Percentiles rank a stretch among this genome's conserved stretches.
Conservation (phyloP, 2,329 filamentous ascomycete species). For the Laburnicola sp. region DNA sequence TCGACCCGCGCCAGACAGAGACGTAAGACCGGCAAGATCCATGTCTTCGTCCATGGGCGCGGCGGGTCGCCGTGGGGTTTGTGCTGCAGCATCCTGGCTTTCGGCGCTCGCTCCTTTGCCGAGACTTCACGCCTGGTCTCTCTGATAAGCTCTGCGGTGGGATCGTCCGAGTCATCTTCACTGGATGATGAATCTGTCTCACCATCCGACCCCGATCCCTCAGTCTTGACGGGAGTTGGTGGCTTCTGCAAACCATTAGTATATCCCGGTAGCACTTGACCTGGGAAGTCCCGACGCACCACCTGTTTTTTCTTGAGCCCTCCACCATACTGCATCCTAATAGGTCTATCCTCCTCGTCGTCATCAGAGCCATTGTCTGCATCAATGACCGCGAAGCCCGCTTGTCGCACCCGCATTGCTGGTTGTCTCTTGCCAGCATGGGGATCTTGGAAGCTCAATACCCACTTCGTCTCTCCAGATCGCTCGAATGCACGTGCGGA, state of each 20-base stretch:
- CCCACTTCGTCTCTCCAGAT: conserved; percentile 74
- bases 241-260: conserved; percentile 28
- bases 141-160: conserved; percentile 50
- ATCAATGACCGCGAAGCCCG: conserved; percentile 60
- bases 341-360: conserved; percentile 32
- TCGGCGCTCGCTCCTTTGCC: conserved; percentile 48
- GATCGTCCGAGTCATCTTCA: conserved; percentile 49
- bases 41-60: conserved; percentile 67
- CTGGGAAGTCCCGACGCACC: conserved; percentile 14
- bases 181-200: conserved; percentile 40
- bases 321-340: conserved; percentile 56
- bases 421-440: conserved; percentile 47
- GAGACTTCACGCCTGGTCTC: conserved; percentile 51
- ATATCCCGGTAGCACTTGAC: neutral
- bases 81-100: conserved; percentile 56
- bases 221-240: conserved; percentile 22
- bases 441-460: conserved; percentile 61
- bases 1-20: conserved; percentile 59
- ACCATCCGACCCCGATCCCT: conserved; percentile 30
- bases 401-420: conserved; percentile 59
- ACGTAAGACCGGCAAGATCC: conserved; percentile 63
- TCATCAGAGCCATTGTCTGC: conserved; percentile 43
- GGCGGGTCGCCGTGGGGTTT: conserved; percentile 56
- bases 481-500: conserved; percentile 64
- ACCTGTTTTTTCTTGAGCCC: conserved; percentile 45